A percentile compares a stretch with the other conserved stretches of the same genome.
Evolutionary conservation across 2,329 filamentous ascomycete species (phyloP).

Genomic region (Exophiala viscosa): DNA sequence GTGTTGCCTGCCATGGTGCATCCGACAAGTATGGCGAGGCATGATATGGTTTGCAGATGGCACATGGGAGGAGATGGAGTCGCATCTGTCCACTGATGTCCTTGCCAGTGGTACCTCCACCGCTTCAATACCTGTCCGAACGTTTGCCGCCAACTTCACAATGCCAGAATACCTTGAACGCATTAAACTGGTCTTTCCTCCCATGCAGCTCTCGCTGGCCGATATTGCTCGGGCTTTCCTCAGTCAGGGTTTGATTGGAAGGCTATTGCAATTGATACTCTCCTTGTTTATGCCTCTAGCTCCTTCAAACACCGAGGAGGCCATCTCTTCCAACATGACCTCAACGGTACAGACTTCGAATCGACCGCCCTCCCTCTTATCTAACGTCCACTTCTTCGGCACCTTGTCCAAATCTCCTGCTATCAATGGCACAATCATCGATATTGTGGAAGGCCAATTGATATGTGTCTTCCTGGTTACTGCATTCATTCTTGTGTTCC

Average conservation of each 20-base stretch:
- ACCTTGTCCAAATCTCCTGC: constrained; percentile 62
- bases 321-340: constrained; percentile 7
- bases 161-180: constrained; percentile 12
- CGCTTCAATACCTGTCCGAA: background rate
- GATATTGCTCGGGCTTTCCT: constrained; percentile 16
- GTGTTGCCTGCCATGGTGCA: constrained; percentile 79
- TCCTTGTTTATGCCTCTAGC: constrained; percentile 9
- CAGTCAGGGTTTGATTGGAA: constrained; percentile 17
- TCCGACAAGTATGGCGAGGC: constrained; percentile 87
- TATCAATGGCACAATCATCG: constrained; percentile 74
- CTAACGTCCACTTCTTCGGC: constrained; percentile 55
- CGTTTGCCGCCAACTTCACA: constrained; percentile 4
- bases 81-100: constrained; percentile 3
- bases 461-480: constrained; percentile 90
- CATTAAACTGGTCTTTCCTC: constrained; percentile 16
- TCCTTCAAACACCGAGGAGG: background rate
- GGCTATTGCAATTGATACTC: constrained; percentile 13
- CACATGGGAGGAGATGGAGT: constrained; percentile 50
- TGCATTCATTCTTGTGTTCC: constrained; percentile 92
- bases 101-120: constrained; percentile 8
- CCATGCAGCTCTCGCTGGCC: constrained; percentile 18
- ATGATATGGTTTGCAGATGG: constrained; percentile 92
- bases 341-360: constrained; percentile 7
- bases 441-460: constrained; percentile 84
- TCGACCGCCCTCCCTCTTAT: constrained; percentile 51